These are phyloP conservation scores for Lobosporangium transversale DNA, from an alignment of 192 early-diverging fungal species.

Conservation along the genomic window DNA sequence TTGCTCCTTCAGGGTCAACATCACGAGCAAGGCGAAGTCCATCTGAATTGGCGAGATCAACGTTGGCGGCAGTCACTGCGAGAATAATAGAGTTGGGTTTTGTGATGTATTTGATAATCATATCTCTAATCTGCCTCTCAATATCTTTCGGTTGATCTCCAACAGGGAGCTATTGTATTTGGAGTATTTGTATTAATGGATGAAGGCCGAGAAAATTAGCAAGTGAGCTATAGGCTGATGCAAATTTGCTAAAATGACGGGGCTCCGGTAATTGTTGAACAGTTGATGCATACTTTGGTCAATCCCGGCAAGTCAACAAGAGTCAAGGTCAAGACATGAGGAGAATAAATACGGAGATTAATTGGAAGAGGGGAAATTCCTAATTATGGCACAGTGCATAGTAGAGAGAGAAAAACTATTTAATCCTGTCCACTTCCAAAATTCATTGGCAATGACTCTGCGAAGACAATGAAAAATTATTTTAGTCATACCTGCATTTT, in stretches of 20 bases:
- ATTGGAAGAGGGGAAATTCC: slow-evolving; percentile 97
- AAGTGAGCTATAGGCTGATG: no score
- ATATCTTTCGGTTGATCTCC: slow-evolving; percentile 99
- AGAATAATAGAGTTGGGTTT: slow-evolving; percentile 99
- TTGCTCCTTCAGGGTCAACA: slow-evolving; percentile 97
- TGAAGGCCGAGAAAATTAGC: no score
- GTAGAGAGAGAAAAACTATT: not conserved
- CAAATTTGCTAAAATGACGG: no score
- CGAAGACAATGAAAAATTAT: not conserved
- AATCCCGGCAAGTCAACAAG: slow-evolving; percentile 99
- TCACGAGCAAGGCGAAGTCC: slow-evolving; percentile 98
- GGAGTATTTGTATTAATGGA: no score
- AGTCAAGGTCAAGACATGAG: slow-evolving; percentile 98
- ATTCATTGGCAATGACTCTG: not conserved
- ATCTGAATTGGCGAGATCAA: slow-evolving; percentile 99
- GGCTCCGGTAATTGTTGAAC: no score
- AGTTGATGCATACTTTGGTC: slow-evolving; percentile 75
- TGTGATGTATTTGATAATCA: slow-evolving; percentile 97
- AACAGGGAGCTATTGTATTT: slow-evolving; percentile 79
- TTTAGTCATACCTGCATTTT: slow-evolving; percentile 65
- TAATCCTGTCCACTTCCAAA: no score
- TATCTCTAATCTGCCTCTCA: slow-evolving; percentile 97
- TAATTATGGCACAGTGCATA: slow-evolving; percentile 9
- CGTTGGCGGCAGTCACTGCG: slow-evolving; percentile 97
- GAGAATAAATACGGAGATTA: slow-evolving; percentile 97